Evolutionary conservation across 2,329 filamentous ascomycete species (phyloP), one percentile per base, ranked within the genome.

Genomic region (Immersiporthe knoxdaviesiana): DNA sequence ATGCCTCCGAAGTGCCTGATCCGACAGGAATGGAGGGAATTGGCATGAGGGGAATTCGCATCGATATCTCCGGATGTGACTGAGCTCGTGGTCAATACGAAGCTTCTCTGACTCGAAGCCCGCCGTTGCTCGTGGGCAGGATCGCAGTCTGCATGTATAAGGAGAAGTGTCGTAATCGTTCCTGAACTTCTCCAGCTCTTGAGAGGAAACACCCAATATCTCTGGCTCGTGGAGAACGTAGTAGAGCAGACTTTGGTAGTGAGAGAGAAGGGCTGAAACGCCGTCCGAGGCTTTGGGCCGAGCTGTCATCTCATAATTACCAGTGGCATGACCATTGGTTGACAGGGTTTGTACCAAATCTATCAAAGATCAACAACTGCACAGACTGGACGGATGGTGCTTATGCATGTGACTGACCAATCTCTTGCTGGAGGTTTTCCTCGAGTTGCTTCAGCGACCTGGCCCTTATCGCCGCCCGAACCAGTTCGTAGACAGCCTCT

Each of bases 101-200:
- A 63, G 8, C 12, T 65, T 50, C 16, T 71, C n/a, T 1, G 39
- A 50, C 1, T 73, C 70, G 30, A 77, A 76, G 0, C 76, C 74
- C 0, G 69, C 0, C 0, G 66, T 63, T 1, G 73, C 71, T 5
- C 60, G 27, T 2, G 72, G 70, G 47, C 75, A 78, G 0, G 59
- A 70, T 11, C 39, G 32, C 0, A 76, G 52, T 14, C 73, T 65
- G 63, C 73, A 73, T 2, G 66, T 72, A 58, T 71, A 70, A 2
- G 67, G 71, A 21, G 69, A 71, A 6, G 32, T 61, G 1, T 64
- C 50, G 14, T 62, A 73, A 2, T 73, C 56, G 5, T 62, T 47
- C 39, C 72, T 68, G 44, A 74, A 75, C 8, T 24, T 60, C 39
- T 73, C 69, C 0, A 75, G 58, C 2, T 74, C 66, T 16, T 71